Evolutionary conservation across 2,329 filamentous ascomycete species (phyloP).

Genomic region (Xylariales sp.): DNA sequence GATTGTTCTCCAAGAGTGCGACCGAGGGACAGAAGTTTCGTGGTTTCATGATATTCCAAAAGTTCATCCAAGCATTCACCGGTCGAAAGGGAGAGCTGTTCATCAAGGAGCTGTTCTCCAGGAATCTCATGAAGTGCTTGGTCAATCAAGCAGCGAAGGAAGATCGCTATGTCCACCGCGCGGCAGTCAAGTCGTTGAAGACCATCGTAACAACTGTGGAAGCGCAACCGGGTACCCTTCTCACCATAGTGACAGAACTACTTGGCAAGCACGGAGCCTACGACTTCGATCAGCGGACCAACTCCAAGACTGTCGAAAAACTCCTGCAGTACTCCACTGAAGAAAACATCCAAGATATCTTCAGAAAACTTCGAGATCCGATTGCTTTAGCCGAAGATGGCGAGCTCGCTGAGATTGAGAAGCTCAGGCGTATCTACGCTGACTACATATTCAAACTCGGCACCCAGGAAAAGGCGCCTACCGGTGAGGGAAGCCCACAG

Average conservation of each 20-base stretch:
- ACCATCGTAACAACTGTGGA: slow-evolving; percentile 62
- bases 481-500: slow-evolving; percentile 22
- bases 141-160: slow-evolving; percentile 77
- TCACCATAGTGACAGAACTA: slow-evolving; percentile 60
- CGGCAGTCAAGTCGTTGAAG: slow-evolving; percentile 72
- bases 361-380: slow-evolving; percentile 43
- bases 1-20: slow-evolving; percentile 74
- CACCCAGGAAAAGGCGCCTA: slow-evolving; percentile 30
- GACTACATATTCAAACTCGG: slow-evolving; percentile 51
- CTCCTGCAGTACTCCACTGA: slow-evolving; percentile 58
- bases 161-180: slow-evolving; percentile 74
- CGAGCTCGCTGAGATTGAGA: slow-evolving; percentile 32
- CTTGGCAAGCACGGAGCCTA: slow-evolving; percentile 65
- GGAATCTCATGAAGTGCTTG: slow-evolving; percentile 75
- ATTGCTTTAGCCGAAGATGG: slow-evolving; percentile 24
- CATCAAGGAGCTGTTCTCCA: slow-evolving; percentile 65
- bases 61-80: slow-evolving; percentile 55
- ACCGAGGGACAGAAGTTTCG: slow-evolving; percentile 88
- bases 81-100: slow-evolving; percentile 39
- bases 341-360: slow-evolving; percentile 48
- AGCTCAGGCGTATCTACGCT: slow-evolving; percentile 45
- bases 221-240: slow-evolving; percentile 53
- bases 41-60: slow-evolving; percentile 83
- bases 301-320: slow-evolving; percentile 77
- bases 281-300: slow-evolving; percentile 82